Percentiles rank a stretch among this genome's conserved stretches.
Conservation (phyloP, 176 grass and related monocot species). For the Thalia dealbata region DNA sequence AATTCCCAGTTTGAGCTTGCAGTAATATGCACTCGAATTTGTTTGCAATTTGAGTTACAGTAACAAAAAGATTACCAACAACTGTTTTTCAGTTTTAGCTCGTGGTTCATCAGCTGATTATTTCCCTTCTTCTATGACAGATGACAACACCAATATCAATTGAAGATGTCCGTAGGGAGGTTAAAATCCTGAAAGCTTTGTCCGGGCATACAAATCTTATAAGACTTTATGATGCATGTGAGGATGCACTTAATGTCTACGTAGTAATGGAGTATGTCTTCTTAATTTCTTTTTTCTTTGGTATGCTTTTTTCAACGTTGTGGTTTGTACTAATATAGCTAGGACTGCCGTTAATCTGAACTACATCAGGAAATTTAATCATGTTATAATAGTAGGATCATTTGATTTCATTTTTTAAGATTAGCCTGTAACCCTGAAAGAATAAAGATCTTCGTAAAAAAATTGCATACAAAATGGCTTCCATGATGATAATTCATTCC, state of each 20-base stretch:
- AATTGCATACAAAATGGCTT: background rate
- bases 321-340: background rate
- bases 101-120: background rate
- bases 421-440: background rate
- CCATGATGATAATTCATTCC: background rate
- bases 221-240: slow-evolving; percentile 18
- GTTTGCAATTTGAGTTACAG: background rate
- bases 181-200: slow-evolving; percentile 20
- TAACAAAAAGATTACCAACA: background rate
- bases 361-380: background rate
- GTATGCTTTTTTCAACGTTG: background rate
- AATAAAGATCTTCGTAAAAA: background rate
- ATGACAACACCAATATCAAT: slow-evolving; percentile 18
- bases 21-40: background rate
- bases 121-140: background rate
- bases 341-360: background rate
- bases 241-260: slow-evolving; percentile 19
- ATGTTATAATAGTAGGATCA: background rate
- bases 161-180: slow-evolving; percentile 20
- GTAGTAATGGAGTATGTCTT: slow-evolving; percentile 16
- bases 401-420: background rate
- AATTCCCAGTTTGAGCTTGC: background rate
- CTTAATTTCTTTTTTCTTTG: background rate
- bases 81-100: background rate
- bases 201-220: slow-evolving; percentile 18